Base-by-base conservation (phyloP, 2,329 filamentous ascomycete species). In the Capronia coronata region DNA sequence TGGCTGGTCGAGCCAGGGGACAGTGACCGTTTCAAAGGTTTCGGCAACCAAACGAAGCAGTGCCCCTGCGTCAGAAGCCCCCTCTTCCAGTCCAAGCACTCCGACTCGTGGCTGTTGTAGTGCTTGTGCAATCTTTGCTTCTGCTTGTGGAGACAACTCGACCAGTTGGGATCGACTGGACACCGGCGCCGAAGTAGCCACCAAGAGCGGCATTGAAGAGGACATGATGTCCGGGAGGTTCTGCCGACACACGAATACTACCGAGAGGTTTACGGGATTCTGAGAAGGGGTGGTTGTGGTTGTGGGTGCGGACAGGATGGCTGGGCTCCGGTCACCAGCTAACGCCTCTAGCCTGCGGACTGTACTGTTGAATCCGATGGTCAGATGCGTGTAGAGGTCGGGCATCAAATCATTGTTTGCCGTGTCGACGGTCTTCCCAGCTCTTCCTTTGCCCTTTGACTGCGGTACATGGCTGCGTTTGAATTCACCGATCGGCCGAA, bases 341-440 rank as follows among this genome's bases (percentile, higher is more conserved):
- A 68, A 59, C 11, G 57, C 48, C 48, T 73, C 66, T 5, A 75
- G 63, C 48, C 69, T 65, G 9, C 68, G 68, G 8, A 67, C 71
- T 18, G 71, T 67, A 54, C 61, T 68, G 58, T 74, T 74, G 43
- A 73, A 62, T 37, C 72, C 71, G 18, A 73, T 52, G 19, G 71
- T 68, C 30, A 75, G 43, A 50, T 69, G 60, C 11, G 59, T 57
- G 11, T 52, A 47, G 9, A 73, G 58, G 19, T 58, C 57, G 5
- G 65, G 61, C 38, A 55, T 55, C 44, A 27, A 48, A 19, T 62
- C 60, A 19, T 41, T 38, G 35, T 46, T 9, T 37, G 21, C 11
- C 30, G 32, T 44, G 13, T 38, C 30, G 23, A 47, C 43, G 10
- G 35, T 18, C 10, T 48, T 56, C n/a, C 52, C 37, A 7, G 34